These are phyloP conservation scores for Lichenothelia convexa DNA, from an alignment of 495 filamentous ascomycete species.

Conservation along the genomic window DNA sequence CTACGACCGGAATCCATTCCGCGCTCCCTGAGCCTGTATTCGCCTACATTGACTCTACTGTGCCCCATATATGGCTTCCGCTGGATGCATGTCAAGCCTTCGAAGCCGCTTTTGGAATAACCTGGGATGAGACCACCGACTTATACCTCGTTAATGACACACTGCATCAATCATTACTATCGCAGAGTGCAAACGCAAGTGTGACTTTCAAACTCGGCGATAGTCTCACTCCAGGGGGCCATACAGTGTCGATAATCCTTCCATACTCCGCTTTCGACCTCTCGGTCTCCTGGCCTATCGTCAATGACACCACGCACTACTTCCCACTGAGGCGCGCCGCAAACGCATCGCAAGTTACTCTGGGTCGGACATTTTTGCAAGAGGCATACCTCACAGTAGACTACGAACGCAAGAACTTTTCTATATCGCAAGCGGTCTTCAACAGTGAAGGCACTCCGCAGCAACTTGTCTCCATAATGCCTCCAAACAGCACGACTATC, in stretches of 20 bases:
- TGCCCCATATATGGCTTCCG: slow-evolving; percentile 52
- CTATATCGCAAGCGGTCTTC: slow-evolving; percentile 32
- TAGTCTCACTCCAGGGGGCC: slow-evolving; percentile 6
- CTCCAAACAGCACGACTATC: slow-evolving; percentile 25
- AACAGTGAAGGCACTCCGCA: slow-evolving; percentile 18
- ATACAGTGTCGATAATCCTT: slow-evolving; percentile 37
- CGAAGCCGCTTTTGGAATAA: slow-evolving; percentile 38
- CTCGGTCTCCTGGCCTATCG: slow-evolving; percentile 36
- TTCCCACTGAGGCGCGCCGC: slow-evolving; percentile 40
- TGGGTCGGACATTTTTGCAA: slow-evolving; percentile 53
- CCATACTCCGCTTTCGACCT: slow-evolving; percentile 47
- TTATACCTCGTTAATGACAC: slow-evolving; percentile 19
- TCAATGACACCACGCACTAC: slow-evolving; percentile 33
- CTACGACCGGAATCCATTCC: slow-evolving; percentile 27
- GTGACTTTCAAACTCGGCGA: slow-evolving; percentile 43
- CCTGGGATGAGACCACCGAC: slow-evolving; percentile 35
- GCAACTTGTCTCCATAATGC: slow-evolving; percentile 30
- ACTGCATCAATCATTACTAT: slow-evolving; percentile 10
- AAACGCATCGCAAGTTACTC: slow-evolving; percentile 36
- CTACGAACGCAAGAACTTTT: slow-evolving; percentile 44
- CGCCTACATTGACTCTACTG: slow-evolving; percentile 46
- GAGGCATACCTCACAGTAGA: slow-evolving; percentile 51
- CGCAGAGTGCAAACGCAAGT: slow-evolving; percentile 9
- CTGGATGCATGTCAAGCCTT: slow-evolving; percentile 40
- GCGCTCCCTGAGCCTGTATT: slow-evolving; percentile 12